These are phyloP conservation scores for Phtheirospermum japonicum DNA, from an alignment of 257 asterid species.

Conservation along the genomic window DNA sequence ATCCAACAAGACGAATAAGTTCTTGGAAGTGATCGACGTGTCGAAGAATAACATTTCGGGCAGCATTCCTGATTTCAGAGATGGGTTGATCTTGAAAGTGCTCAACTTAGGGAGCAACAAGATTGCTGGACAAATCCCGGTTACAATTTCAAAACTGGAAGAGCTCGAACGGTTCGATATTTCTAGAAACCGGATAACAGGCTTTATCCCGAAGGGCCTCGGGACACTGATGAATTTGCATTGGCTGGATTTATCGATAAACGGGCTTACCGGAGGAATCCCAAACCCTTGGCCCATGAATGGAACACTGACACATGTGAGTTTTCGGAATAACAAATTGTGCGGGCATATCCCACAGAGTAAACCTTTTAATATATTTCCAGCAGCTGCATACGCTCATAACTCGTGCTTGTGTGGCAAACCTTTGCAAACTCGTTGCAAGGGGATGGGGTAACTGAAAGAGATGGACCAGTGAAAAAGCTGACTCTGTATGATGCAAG, in stretches of 20 bases:
- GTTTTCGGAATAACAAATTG: slow-evolving; percentile 69
- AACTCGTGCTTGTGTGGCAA: slow-evolving; percentile 83
- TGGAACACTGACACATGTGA: slow-evolving; percentile 55
- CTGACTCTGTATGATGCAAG: slow-evolving; percentile 40
- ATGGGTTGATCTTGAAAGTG: slow-evolving; percentile 45
- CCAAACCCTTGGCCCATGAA: slow-evolving; percentile 65
- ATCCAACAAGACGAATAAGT: slow-evolving; percentile 47
- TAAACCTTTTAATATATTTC: slow-evolving; percentile 65
- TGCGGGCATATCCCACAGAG: slow-evolving; percentile 92
- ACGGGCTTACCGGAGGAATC: slow-evolving; percentile 53
- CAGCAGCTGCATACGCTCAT: slow-evolving; percentile 67
- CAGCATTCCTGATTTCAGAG: slow-evolving; percentile 55
- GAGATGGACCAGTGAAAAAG: slow-evolving; percentile 61
- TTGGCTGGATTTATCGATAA: slow-evolving; percentile 79
- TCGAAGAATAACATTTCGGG: slow-evolving; percentile 71
- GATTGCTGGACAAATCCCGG: slow-evolving; percentile 70
- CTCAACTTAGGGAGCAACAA: slow-evolving; percentile 69
- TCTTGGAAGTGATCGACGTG: slow-evolving; percentile 59
- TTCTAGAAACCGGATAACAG: slow-evolving; percentile 70
- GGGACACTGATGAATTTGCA: slow-evolving; percentile 61
- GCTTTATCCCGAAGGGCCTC: slow-evolving; percentile 66
- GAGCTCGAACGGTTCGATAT: slow-evolving; percentile 58
- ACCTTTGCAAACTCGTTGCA: slow-evolving; percentile 67
- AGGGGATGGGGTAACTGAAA: slow-evolving; percentile 31
- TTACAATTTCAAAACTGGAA: slow-evolving; percentile 54